These are phyloP conservation scores for Cucurbita moschata DNA, from an alignment of 306 rosid species.

Conservation along the genomic window DNA sequence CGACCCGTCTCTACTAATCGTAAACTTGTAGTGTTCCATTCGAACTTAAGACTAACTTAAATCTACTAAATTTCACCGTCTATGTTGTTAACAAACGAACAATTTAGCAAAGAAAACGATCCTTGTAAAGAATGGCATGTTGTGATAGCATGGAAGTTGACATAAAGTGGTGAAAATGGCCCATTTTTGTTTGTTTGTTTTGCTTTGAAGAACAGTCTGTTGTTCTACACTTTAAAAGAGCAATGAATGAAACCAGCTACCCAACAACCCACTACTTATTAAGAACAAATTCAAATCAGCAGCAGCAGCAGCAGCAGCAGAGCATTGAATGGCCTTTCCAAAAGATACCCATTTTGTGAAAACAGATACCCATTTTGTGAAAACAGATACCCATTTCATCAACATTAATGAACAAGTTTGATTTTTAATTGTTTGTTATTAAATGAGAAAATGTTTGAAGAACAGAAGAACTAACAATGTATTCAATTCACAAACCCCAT, in stretches of 20 bases:
- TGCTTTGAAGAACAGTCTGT: slow-evolving; percentile 3
- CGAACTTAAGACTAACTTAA: too few relatives aligned
- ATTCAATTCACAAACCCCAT: slow-evolving; percentile 1
- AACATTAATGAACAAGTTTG: not conserved
- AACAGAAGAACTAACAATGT: not conserved
- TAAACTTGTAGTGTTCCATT: too few relatives aligned
- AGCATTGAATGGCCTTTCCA: not conserved
- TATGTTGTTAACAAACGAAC: too few relatives aligned
- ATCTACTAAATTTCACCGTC: too few relatives aligned
- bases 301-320: not conserved
- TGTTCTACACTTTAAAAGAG: not conserved
- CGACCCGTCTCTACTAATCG: too few relatives aligned
- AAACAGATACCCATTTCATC: not conserved
- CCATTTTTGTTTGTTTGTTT: not conserved
- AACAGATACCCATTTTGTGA: not conserved
- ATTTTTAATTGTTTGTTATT: not conserved
- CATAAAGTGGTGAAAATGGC: not conserved
- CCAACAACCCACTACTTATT: not conserved
- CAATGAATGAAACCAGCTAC: slow-evolving; percentile 8
- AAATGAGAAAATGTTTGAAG: not conserved
- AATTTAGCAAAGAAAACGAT: too few relatives aligned
- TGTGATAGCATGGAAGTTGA: too few relatives aligned
- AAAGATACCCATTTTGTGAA: not conserved
- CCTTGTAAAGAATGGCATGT: too few relatives aligned
- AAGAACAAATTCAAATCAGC: not conserved